phyloP scores from a whole-genome alignment of 2,329 filamentous ascomycete genomes.

The Aphanocladium album region DNA sequence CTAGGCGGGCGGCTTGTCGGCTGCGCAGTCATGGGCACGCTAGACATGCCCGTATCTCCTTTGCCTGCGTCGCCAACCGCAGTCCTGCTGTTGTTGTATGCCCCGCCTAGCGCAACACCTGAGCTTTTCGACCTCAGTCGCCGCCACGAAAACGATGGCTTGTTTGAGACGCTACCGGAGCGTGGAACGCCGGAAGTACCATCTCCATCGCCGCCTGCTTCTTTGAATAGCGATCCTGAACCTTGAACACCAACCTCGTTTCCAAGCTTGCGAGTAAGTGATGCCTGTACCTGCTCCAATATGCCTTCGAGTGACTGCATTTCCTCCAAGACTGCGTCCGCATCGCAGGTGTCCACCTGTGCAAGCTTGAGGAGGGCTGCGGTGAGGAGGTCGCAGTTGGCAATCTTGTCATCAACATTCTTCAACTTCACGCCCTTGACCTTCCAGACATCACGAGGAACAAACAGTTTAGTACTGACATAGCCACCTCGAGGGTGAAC shows the following conservation, averaged over 20 bases:
- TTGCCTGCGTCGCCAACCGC: constrained; percentile 23
- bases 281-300: constrained; percentile 76
- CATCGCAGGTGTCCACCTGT: constrained; percentile 81
- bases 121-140: constrained; percentile 88
- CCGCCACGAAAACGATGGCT: constrained; percentile 73
- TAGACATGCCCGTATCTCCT: constrained; percentile 51
- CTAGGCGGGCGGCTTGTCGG: constrained; percentile 64
- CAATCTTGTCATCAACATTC: constrained; percentile 86
- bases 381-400: constrained; percentile 85
- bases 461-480: constrained; percentile 83
- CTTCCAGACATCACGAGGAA: constrained; percentile 88
- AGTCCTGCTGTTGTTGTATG: constrained; percentile 35
- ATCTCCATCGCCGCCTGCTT: constrained; percentile 50
- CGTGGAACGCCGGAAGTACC: constrained; percentile 40
- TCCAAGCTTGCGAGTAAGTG: constrained; percentile 79
- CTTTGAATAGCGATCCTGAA: constrained; percentile 68
- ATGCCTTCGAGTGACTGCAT: constrained; percentile 85
- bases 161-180: constrained; percentile 61
- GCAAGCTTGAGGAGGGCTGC: constrained; percentile 80
- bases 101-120: constrained; percentile 51
- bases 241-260: constrained; percentile 84
- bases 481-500: constrained; percentile 90
- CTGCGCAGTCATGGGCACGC: constrained; percentile 68
- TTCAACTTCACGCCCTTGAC: constrained; percentile 93
- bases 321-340: constrained; percentile 86